phyloP scores from a whole-genome alignment of 2,329 filamentous ascomycete genomes.

The Ascocoryne sarcoides region DNA sequence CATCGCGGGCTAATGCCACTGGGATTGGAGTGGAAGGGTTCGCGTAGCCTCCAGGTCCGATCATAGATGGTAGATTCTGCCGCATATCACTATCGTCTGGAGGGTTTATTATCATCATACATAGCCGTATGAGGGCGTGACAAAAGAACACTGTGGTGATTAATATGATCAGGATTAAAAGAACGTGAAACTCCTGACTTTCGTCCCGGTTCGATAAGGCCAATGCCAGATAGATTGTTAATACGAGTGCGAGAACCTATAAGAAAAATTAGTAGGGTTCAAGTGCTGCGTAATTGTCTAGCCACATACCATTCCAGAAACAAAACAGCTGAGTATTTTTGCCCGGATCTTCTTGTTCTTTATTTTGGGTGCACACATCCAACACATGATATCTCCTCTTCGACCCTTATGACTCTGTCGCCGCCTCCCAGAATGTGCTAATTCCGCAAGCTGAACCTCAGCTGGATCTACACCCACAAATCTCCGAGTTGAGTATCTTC shows the following conservation, averaged over 20 bases:
- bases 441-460: slow-evolving; percentile 38
- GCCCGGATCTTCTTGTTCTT: slow-evolving; percentile 44
- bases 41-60: slow-evolving; percentile 55
- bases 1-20: slow-evolving; percentile 66
- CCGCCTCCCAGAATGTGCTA: slow-evolving; percentile 35
- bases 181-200: slow-evolving; percentile 65
- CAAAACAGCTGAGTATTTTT: slow-evolving; percentile 51
- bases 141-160: slow-evolving; percentile 70
- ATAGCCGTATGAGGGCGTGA: slow-evolving; percentile 66
- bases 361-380: slow-evolving; percentile 40
- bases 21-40: slow-evolving; percentile 66
- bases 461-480: slow-evolving; percentile 40
- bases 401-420: slow-evolving; percentile 30
- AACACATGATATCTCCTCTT: slow-evolving; percentile 19
- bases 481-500: slow-evolving; percentile 14
- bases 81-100: slow-evolving; percentile 28
- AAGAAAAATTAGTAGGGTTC: slow-evolving; percentile 6
- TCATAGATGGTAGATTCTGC: slow-evolving; percentile 36
- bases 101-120: slow-evolving; percentile 49
- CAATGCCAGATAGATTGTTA: slow-evolving; percentile 51
- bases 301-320: slow-evolving; percentile 43
- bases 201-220: slow-evolving; percentile 55
- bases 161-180: slow-evolving; percentile 71
- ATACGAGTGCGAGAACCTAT: slow-evolving; percentile 22
- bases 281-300: not conserved